A percentile compares a stretch with the other conserved stretches of the same genome.
Conservation (phyloP, 208 protist genomes). For the Tritrichomonas musculus region DNA sequence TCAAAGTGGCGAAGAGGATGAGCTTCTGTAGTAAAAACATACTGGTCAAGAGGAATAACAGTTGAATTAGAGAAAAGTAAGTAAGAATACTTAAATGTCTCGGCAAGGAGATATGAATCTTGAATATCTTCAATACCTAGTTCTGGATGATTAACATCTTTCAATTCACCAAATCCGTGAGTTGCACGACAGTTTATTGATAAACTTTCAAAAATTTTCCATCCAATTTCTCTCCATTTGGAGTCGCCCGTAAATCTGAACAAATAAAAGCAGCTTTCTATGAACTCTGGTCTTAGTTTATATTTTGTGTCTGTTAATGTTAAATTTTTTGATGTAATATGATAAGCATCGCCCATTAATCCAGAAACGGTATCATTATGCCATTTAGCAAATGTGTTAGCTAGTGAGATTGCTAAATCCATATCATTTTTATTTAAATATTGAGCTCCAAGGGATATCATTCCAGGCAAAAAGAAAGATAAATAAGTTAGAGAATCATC, state of each 20-base stretch:
- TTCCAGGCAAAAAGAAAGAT: slow-evolving; percentile 23
- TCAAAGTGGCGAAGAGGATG: slow-evolving; percentile 39
- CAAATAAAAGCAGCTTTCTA: slow-evolving; percentile 46
- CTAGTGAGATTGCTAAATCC: background rate
- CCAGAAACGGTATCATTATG: background rate
- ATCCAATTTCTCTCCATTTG: slow-evolving; percentile 62
- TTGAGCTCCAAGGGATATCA: background rate
- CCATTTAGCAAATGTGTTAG: background rate
- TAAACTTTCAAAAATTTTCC: slow-evolving; percentile 59
- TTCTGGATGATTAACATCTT: slow-evolving; percentile 41
- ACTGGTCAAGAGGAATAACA: slow-evolving; percentile 45
- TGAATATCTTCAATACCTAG: slow-evolving; percentile 62
- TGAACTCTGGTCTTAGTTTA: slow-evolving; percentile 44
- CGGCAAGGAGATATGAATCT: slow-evolving; percentile 78
- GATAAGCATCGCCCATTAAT: background rate
- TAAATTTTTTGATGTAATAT: background rate
- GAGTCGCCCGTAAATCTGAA: slow-evolving; percentile 42
- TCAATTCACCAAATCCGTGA: slow-evolving; percentile 58
- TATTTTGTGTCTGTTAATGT: background rate
- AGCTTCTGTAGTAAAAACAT: slow-evolving; percentile 62
- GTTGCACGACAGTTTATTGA: slow-evolving; percentile 53
- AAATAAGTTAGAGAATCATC: slow-evolving; percentile 7
- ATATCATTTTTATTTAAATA: background rate
- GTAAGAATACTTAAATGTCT: slow-evolving; percentile 87
- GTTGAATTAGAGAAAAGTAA: slow-evolving; percentile 65